Evolutionary conservation across 192 early-diverging fungal genomes (phyloP).

Genomic region (Gaertneriomyces semiglobifer): DNA sequence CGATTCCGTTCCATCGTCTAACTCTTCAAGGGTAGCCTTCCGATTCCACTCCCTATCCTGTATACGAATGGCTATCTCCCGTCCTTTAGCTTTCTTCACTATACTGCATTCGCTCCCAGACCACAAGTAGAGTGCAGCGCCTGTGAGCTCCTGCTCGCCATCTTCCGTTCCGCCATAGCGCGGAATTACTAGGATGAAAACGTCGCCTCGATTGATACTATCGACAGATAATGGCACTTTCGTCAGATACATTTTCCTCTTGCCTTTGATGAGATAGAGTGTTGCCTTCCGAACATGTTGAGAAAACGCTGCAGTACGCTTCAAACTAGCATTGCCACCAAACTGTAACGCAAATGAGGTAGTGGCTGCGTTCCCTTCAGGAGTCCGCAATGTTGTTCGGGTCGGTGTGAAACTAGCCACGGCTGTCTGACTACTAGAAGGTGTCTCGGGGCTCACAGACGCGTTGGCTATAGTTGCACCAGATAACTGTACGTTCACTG

Average conservation of each 20-base stretch:
- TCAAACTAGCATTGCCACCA: no score
- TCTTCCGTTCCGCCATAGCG: background rate
- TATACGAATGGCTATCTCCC: conserved; percentile 28
- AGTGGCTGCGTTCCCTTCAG: no score
- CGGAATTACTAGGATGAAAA: conserved; percentile 28
- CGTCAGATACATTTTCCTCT: conserved; percentile 25
- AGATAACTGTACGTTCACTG: no score
- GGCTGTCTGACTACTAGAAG: no score
- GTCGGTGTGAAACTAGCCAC: no score
- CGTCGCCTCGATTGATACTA: conserved; percentile 25
- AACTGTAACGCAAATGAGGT: no score
- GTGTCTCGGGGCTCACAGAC: no score
- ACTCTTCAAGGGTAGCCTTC: conserved; percentile 29
- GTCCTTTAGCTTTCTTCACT: conserved; percentile 32
- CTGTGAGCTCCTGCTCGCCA: background rate
- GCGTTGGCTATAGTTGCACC: no score
- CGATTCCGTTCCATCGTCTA: background rate
- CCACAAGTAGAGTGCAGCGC: conserved; percentile 29
- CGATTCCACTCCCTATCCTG: conserved; percentile 34
- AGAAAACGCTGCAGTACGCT: background rate
- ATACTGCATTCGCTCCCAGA: conserved; percentile 17
- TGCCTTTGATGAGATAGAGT: conserved; percentile 32
- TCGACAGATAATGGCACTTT: conserved; percentile 5
- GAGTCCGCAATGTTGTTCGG: no score
- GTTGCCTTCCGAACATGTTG: background rate